Conservation (phyloP, 2,329 filamentous ascomycete genomes). For the Pseudogymnoascus sp. region DNA sequence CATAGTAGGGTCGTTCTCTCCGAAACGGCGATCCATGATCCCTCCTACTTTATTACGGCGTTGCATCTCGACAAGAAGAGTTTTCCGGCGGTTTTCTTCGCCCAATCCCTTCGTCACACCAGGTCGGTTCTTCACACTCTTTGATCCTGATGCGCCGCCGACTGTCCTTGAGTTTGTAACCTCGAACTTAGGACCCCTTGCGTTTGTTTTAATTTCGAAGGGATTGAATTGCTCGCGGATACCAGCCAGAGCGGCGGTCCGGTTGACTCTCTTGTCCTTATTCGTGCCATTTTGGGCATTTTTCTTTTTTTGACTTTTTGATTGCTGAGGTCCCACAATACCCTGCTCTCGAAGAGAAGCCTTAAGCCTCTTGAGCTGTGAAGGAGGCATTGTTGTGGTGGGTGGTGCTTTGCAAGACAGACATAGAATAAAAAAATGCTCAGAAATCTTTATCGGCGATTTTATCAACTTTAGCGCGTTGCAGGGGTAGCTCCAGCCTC, state of each 20-base stretch:
- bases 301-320: constrained; percentile 86
- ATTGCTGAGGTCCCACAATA: constrained; percentile 83
- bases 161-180: constrained; percentile 61
- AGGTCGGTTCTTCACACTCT: constrained; percentile 62
- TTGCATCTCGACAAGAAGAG: constrained; percentile 83
- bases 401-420: constrained; percentile 9
- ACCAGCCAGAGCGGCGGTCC: constrained; percentile 67
- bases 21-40: constrained; percentile 86
- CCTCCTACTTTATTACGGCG: constrained; percentile 84
- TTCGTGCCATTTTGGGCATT: constrained; percentile 58
- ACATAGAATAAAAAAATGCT: constrained; percentile 16
- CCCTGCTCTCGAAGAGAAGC: constrained; percentile 82
- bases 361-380: constrained; percentile 94
- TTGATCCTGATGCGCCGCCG: constrained; percentile 40
- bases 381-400: constrained; percentile 67
- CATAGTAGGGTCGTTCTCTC: constrained; percentile 92
- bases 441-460: constrained; percentile 16
- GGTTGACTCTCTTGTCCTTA: constrained; percentile 65
- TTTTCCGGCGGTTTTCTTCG: constrained; percentile 77
- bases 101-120: constrained; percentile 77
- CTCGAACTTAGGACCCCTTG: constrained; percentile 74
- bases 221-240: constrained; percentile 98
- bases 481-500: constrained; percentile 8
- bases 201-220: constrained; percentile 82
- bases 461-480: constrained; percentile 6